A percentile compares a stretch with the other conserved stretches of the same genome.
These are phyloP conservation scores for Gliomastix tumulicola DNA, from an alignment of 2,329 filamentous ascomycete genomes.

Conservation along the genomic window DNA sequence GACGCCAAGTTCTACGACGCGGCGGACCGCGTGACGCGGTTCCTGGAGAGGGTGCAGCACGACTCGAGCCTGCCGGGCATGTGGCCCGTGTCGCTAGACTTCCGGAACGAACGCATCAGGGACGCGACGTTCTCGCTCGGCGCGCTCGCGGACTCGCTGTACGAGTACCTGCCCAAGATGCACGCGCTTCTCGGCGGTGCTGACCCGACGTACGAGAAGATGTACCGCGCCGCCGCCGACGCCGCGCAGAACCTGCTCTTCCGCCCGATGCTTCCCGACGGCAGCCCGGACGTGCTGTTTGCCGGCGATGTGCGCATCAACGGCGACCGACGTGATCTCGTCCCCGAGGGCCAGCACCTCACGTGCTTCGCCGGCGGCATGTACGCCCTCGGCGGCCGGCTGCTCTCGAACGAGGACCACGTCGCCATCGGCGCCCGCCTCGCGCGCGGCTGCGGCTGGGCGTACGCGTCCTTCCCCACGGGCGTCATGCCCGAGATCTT, in stretches of 20 bases:
- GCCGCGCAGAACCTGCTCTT: slow-evolving; percentile 56
- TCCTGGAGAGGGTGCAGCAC: slow-evolving; percentile 45
- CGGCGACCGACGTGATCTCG: slow-evolving; percentile 7
- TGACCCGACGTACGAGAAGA: slow-evolving; percentile 27
- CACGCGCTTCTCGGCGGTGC: slow-evolving; percentile 57
- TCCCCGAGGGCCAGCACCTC: slow-evolving; percentile 22
- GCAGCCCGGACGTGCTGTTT: slow-evolving; percentile 54
- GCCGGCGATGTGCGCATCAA: slow-evolving; percentile 42
- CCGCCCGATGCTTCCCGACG: slow-evolving; percentile 54
- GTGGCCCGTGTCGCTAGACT: slow-evolving; percentile 52
- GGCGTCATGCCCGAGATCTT: slow-evolving; percentile 55
- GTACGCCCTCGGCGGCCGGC: slow-evolving; percentile 55
- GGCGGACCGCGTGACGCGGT: slow-evolving; percentile 47
- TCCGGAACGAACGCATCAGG: slow-evolving; percentile 36
- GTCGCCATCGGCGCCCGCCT: slow-evolving; percentile 39
- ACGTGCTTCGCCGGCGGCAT: slow-evolving; percentile 63
- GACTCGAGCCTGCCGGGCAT: slow-evolving; percentile 51
- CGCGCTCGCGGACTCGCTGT: slow-evolving; percentile 49
- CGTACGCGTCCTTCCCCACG: slow-evolving; percentile 43
- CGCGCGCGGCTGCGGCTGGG: slow-evolving; percentile 49
- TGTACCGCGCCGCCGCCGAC: slow-evolving; percentile 40
- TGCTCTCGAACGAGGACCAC: slow-evolving; percentile 44
- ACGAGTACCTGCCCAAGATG: slow-evolving; percentile 62
- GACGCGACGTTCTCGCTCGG: slow-evolving; percentile 49
- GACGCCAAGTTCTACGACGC: slow-evolving; percentile 57